Evolutionary conservation across 83 land plant genomes (phyloP), one percentile per base, ranked within the genome.

Genomic region (Diphasiastrum complanatum): DNA sequence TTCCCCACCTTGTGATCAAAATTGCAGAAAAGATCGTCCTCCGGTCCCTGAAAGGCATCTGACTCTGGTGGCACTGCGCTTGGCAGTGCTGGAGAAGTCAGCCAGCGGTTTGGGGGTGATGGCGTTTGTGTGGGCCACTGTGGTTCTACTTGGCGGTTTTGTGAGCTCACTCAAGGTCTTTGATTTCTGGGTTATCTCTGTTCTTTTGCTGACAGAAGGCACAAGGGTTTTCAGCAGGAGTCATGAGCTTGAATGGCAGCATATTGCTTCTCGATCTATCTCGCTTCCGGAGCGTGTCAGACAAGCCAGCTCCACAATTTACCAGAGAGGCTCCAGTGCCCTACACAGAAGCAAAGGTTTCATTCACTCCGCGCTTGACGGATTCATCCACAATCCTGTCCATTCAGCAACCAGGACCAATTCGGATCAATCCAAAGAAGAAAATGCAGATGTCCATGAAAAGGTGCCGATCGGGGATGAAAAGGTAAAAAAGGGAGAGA

Each of bases 231-330:
- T 84, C 70, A 72, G 83, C 78, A 36, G 87, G 27, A 82, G 85
- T 70, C 86, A 79, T 51, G 97, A 91, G 73, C 87, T 91, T 0
- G 85, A 87, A 36, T 91, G 97, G 97, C 97, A 91, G 49, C 90
- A 82, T 33, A 82, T 76, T 36, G 71, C 86, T 0, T 74, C 87
- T 0, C 60, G 87, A 72, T 71, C 81, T 0, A 20, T 70, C 20
- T 5, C 79, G 43, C 14, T 14, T 38, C n/a, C n/a, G n/a, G n/a
- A n/a, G 2, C 72, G 67, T 46, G 68, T 53, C 1, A 71, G 75
- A 12, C 60, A 60, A 14, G 53, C 54, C 40, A 77, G 75, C 57
- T 67, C 66, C 53, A 59, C 75, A 0, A 65, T 50, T 1, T 32
- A 75, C 25, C 63, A 34, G 11, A 51, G 81, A 11, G 64, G 80